Evolutionary conservation across 73 alveolate species (phyloP).

Genomic region (Paramecium tetraurelia): DNA sequence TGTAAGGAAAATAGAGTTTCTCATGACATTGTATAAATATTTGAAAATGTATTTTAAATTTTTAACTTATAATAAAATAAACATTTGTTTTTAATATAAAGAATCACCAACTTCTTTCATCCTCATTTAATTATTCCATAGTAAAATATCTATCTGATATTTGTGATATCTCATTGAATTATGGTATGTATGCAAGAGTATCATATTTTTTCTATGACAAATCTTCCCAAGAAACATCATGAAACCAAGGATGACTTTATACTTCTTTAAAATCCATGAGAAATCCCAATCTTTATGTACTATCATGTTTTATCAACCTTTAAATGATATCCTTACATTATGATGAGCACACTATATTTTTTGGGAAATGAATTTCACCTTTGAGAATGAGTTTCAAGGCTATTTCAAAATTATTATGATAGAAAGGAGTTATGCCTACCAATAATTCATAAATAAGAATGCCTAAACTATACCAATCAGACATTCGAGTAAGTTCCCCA

Average conservation of each 20-base stretch:
- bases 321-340: slow-evolving; percentile 15
- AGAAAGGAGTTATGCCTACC: slow-evolving; percentile 60
- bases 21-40: neutral
- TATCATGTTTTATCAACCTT: neutral
- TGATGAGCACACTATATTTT: neutral
- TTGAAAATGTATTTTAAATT: neutral
- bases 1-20: neutral
- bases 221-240: slow-evolving; percentile 54
- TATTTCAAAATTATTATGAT: neutral
- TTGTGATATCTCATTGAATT: neutral
- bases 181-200: neutral
- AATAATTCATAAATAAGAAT: slow-evolving; percentile 52
- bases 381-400: slow-evolving; percentile 17
- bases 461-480: slow-evolving; percentile 66
- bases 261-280: slow-evolving; percentile 44
- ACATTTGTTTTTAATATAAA: neutral
- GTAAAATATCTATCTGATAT: neutral
- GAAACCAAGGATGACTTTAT: slow-evolving; percentile 56
- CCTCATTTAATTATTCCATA: slow-evolving; percentile 32
- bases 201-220: neutral
- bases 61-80: neutral
- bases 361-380: slow-evolving; percentile 48
- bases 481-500: slow-evolving; percentile 52
- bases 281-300: slow-evolving; percentile 43
- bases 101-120: slow-evolving; percentile 41